A percentile compares a stretch with the other conserved stretches of the same genome.
Conservation (phyloP, 106 monocot genomes). For the Acorus calamus region DNA sequence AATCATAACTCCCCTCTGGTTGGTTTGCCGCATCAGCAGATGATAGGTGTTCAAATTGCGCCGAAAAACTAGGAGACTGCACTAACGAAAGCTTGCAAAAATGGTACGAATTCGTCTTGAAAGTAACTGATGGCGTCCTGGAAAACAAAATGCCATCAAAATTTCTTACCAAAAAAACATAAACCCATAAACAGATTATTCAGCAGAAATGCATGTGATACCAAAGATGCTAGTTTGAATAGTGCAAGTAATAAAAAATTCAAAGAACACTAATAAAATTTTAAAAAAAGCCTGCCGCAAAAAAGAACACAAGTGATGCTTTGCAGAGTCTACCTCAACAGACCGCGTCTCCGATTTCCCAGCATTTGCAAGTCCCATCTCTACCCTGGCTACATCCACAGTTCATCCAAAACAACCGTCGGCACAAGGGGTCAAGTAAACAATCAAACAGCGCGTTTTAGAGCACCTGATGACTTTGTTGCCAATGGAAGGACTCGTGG, state of each 20-base stretch:
- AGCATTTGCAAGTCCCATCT: constrained; percentile 88
- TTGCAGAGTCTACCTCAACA: constrained; percentile 40
- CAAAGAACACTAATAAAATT: neutral
- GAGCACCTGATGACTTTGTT: constrained; percentile 58
- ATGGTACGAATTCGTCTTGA: constrained; percentile 66
- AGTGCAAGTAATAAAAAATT: neutral
- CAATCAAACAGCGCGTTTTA: neutral
- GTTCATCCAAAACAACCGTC: neutral
- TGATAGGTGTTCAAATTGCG: neutral
- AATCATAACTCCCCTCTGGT: constrained; percentile 1
- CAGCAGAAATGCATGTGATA: no score
- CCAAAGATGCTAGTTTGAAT: no score
- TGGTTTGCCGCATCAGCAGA: constrained; percentile 2
- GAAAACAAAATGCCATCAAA: no score
- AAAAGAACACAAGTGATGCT: neutral
- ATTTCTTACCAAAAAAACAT: constrained; percentile 9
- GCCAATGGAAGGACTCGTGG: constrained; percentile 39
- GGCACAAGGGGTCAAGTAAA: neutral
- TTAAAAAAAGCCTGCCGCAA: neutral
- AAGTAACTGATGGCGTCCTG: constrained; percentile 63
- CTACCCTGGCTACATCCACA: constrained; percentile 67
- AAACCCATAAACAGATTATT: neutral
- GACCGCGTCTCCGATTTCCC: constrained; percentile 68
- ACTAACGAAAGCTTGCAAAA: constrained; percentile 93
- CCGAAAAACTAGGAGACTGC: constrained; percentile 20